These are phyloP conservation scores for Solanum neorickii DNA, from an alignment of 257 asterid genomes.

Conservation along the genomic window DNA sequence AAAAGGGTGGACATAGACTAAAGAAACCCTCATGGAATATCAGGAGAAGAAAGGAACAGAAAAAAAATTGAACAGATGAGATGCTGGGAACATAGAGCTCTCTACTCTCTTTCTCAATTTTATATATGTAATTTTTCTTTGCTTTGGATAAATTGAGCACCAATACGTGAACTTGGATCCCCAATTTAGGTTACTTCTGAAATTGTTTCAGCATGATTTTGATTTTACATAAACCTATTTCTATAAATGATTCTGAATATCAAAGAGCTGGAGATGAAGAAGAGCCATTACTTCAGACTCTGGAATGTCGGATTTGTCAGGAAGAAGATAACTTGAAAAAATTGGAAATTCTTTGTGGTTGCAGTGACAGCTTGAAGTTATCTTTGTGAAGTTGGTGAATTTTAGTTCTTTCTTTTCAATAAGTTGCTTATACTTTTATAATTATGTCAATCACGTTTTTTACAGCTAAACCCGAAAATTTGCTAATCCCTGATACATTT, in stretches of 20 bases:
- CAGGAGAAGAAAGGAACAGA: too few relatives aligned
- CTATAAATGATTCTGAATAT: neutral
- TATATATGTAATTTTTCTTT: too few relatives aligned
- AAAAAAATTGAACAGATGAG: too few relatives aligned
- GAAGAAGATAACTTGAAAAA: conserved; percentile 30
- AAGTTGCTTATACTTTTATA: neutral
- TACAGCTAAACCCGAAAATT: neutral
- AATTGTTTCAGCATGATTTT: too few relatives aligned
- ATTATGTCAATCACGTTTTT: neutral
- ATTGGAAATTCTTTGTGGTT: conserved; percentile 34
- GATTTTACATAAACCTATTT: too few relatives aligned
- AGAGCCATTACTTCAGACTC: conserved; percentile 23
- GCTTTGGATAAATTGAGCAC: too few relatives aligned
- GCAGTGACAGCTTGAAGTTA: conserved; percentile 45
- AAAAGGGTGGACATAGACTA: too few relatives aligned
- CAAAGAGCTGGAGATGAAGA: conserved; percentile 7
- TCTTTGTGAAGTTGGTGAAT: neutral
- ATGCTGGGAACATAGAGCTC: too few relatives aligned
- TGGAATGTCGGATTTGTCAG: conserved; percentile 46
- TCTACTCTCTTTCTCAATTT: too few relatives aligned
- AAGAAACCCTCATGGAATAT: too few relatives aligned
- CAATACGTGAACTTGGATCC: too few relatives aligned
- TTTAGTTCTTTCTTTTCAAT: neutral
- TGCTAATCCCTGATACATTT: neutral
- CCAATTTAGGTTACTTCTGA: too few relatives aligned